Evolutionary conservation across 371 early-diverging fungal genomes (phyloP), one percentile per base, ranked within the genome.

Genomic region (Mortierella polycephala): DNA sequence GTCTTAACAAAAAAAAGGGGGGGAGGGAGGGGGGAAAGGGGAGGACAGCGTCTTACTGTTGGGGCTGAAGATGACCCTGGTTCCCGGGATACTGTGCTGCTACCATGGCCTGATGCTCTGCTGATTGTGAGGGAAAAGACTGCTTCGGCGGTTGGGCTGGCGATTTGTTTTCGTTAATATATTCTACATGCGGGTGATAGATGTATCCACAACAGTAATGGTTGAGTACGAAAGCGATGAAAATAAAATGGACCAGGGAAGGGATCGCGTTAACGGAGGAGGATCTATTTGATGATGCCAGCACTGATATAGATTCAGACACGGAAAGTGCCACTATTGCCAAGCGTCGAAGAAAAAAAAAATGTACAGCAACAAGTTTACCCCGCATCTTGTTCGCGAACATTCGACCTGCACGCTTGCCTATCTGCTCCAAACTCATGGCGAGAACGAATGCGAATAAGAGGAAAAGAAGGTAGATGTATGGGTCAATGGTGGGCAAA

Each of bases 341-440:
- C 30, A 30, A 30, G 30, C 30, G 4, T 4, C 30, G 30, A 30
- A 30, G 30, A 4, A 30, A 30, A 4, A 30, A 21, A 53, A 23
- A 39, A n/a, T 41, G 18, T 20, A 11, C 40, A 49, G 61, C 45
- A 57, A 23, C 50, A 57, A 46, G 53, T 44, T 51, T 76, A 76
- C 76, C 71, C 37, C 63, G 50, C 63, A 76, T 63, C 49, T 21
- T 57, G 50, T 71, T 59, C 30, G 71, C 64, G 40, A 76, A 44
- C 57, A 76, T 63, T 9, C 63, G 55, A 3, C 77, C 77, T 30
- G 72, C 77, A 45, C 64, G 56, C 40, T 59, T 62, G 53, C 77
- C 65, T 50, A 77, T 18, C 40, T 77, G 77, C 39, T 77, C 77
- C 4, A 77, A 54, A 64, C 68, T 71, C 77, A 77, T 77, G 23